Evolutionary conservation across 2,329 filamentous ascomycete genomes (phyloP).

Genomic region (Xylaria polymorpha): DNA sequence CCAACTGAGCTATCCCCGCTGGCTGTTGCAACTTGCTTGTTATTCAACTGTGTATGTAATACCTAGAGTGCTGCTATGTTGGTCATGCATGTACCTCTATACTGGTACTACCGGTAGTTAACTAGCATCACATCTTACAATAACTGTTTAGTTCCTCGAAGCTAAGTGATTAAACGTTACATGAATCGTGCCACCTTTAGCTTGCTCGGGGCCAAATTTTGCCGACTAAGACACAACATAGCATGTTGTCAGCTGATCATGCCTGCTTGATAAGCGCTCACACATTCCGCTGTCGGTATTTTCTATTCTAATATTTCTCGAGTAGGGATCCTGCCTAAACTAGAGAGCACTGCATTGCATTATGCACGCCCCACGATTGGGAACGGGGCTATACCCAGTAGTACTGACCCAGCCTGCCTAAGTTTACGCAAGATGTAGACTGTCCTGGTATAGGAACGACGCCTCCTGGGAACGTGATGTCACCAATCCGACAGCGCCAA

Average conservation of each 20-base stretch:
- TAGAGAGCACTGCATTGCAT: not conserved
- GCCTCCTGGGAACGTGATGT: not conserved
- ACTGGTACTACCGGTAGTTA: too few relatives aligned
- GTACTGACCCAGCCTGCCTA: not conserved
- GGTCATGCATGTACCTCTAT: too few relatives aligned
- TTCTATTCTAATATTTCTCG: not conserved
- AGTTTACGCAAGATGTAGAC: not conserved
- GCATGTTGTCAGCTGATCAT: constrained; percentile 28
- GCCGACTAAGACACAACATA: constrained; percentile 8
- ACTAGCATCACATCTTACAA: too few relatives aligned
- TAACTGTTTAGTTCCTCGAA: too few relatives aligned
- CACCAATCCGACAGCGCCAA: not conserved
- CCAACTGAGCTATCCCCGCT: too few relatives aligned
- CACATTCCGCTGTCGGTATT: not conserved
- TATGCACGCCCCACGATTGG: not conserved
- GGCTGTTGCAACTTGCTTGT: too few relatives aligned
- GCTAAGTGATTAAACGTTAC: too few relatives aligned
- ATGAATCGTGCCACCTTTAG: too few relatives aligned
- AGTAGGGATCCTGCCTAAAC: not conserved
- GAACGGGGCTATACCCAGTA: not conserved
- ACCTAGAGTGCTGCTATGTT: too few relatives aligned
- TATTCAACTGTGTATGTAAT: too few relatives aligned
- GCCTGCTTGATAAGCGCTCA: constrained; percentile 11
- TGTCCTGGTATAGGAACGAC: not conserved
- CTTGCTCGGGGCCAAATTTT: constrained; percentile 18